Evolutionary conservation across 2,329 filamentous ascomycete genomes (phyloP).

Genomic region (Lachnellula arida): DNA sequence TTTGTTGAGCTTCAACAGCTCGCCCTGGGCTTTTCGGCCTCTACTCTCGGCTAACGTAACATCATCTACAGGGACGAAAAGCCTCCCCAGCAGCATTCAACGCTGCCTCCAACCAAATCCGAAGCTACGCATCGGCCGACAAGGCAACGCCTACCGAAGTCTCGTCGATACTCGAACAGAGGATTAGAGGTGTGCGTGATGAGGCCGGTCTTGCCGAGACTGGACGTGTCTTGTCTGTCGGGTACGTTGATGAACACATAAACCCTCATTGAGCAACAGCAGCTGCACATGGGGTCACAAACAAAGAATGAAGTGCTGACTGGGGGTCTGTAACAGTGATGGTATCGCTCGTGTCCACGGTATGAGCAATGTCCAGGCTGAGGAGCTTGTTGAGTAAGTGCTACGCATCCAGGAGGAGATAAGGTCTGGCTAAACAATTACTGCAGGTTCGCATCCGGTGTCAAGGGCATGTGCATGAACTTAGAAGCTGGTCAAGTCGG

Average conservation of each 20-base stretch:
- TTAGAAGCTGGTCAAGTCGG: slow-evolving; percentile 99
- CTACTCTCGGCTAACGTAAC: slow-evolving; percentile 45
- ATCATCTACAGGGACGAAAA: slow-evolving; percentile 72
- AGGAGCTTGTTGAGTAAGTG: slow-evolving; percentile 98
- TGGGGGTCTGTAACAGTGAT: slow-evolving; percentile 61
- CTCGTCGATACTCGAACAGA: slow-evolving; percentile 98
- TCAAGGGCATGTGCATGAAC: slow-evolving; percentile 99
- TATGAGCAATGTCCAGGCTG: slow-evolving; percentile 99
- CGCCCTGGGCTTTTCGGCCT: slow-evolving; percentile 38
- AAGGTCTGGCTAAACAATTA: slow-evolving; percentile 13
- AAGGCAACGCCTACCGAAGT: slow-evolving; percentile 98
- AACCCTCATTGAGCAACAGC: slow-evolving; percentile 8
- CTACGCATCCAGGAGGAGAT: slow-evolving; percentile 4
- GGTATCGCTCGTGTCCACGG: slow-evolving; percentile 99
- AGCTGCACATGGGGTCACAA: slow-evolving; percentile 11
- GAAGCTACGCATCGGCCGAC: slow-evolving; percentile 86
- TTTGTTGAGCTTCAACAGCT: slow-evolving; percentile 33
- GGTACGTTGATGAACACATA: slow-evolving; percentile 60
- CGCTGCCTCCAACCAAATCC: slow-evolving; percentile 65
- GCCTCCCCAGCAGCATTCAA: slow-evolving; percentile 74
- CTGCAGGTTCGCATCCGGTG: slow-evolving; percentile 91
- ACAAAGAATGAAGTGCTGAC: slow-evolving; percentile 17
- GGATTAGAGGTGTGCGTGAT: slow-evolving; percentile 97
- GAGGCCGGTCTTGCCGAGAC: slow-evolving; percentile 96
- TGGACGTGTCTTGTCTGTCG: slow-evolving; percentile 95